Conservation (phyloP, 2,329 filamentous ascomycete species). For the Cytospora piceicola region DNA sequence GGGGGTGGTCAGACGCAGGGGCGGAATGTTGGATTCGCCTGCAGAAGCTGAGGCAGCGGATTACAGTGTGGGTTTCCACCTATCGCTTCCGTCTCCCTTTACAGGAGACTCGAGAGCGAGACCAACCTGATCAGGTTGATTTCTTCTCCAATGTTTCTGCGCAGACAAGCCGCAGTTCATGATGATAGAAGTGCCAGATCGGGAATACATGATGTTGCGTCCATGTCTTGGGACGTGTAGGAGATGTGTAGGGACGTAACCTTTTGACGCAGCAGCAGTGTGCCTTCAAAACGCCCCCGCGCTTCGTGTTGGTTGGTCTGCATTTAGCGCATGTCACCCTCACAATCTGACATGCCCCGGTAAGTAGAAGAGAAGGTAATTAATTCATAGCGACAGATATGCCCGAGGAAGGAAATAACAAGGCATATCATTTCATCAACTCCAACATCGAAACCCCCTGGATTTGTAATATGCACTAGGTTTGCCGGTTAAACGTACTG, state of each 20-base stretch:
- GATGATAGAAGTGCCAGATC: neutral
- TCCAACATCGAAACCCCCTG: neutral
- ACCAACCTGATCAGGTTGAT: neutral
- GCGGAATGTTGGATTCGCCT: constrained; percentile 1
- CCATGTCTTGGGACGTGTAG: neutral
- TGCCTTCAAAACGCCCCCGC: neutral
- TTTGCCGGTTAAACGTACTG: neutral
- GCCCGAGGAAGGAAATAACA: neutral
- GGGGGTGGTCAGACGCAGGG: constrained; percentile 15
- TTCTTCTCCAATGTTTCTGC: too few species aligned
- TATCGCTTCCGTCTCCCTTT: neutral
- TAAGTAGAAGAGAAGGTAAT: neutral
- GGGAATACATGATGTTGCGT: too few species aligned
- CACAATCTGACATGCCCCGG: neutral
- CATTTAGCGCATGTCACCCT: neutral
- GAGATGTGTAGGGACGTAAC: too few species aligned
- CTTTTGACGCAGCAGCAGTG: neutral
- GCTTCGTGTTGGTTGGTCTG: neutral
- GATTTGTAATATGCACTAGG: neutral
- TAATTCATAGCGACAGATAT: neutral
- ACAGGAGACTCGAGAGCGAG: neutral
- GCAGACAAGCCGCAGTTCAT: too few species aligned
- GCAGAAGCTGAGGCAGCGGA: constrained; percentile 19
- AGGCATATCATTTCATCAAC: neutral
- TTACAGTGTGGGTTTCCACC: neutral